Percentiles rank a stretch among this genome's conserved stretches.
phyloP scores from a whole-genome alignment of 2,329 filamentous ascomycete genomes.

The Paradendryphiella salina region DNA sequence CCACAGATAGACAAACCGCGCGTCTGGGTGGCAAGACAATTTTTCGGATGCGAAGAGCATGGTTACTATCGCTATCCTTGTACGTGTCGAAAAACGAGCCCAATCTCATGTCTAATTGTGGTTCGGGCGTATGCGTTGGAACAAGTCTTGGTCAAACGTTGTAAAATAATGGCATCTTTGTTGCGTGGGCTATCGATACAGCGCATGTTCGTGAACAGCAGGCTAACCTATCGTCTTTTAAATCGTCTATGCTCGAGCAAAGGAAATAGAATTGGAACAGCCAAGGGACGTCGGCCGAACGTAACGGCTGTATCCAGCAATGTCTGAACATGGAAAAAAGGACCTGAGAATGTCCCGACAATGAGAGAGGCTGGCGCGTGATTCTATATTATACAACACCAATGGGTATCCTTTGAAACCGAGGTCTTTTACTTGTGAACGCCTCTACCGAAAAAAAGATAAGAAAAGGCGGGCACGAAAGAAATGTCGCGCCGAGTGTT shows the following conservation, averaged over 20 bases:
- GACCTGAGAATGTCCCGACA: neutral
- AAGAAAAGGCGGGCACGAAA: neutral
- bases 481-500: neutral
- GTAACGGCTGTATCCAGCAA: neutral
- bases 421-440: conserved; percentile 29
- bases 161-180: no score
- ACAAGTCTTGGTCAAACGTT: no score
- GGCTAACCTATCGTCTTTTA: conserved; percentile 4
- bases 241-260: conserved; percentile 15
- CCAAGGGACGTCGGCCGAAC: neutral
- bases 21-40: no score
- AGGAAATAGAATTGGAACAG: neutral
- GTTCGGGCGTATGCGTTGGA: no score
- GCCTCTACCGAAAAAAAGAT: conserved; percentile 15
- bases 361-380: neutral
- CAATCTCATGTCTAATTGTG: no score
- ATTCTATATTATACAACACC: conserved; percentile 23
- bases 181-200: no score
- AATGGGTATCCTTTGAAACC: conserved; percentile 30
- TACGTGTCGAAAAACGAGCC: no score
- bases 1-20: no score
- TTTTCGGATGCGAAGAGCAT: no score
- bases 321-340: neutral
- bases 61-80: no score
- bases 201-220: no score